Evolutionary conservation across 2,329 filamentous ascomycete species (phyloP).

Genomic region (Lasiodiplodia sp.): DNA sequence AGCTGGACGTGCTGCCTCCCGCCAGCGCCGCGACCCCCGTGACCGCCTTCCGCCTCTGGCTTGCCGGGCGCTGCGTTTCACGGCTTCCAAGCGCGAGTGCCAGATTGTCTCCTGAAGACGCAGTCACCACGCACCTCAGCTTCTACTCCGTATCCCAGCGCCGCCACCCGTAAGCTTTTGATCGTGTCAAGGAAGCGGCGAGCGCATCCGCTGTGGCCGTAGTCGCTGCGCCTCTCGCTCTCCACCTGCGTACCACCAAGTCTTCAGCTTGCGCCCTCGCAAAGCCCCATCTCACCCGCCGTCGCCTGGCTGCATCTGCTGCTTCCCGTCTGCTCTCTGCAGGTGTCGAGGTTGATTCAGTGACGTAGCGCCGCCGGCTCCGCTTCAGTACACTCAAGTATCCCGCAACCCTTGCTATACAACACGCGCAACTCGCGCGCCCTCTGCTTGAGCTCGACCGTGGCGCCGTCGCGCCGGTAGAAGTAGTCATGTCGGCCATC

Average conservation of each 20-base stretch:
- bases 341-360: conserved; percentile 29
- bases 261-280: conserved; percentile 26
- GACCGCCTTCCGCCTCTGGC: conserved; percentile 28
- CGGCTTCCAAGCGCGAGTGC: conserved; percentile 27
- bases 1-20: conserved; percentile 21
- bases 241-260: conserved; percentile 25
- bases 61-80: conserved; percentile 28
- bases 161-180: conserved; percentile 23
- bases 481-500: conserved; percentile 70
- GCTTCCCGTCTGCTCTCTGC: conserved; percentile 21
- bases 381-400: conserved; percentile 16
- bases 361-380: conserved; percentile 30
- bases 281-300: conserved; percentile 21
- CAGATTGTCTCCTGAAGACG: conserved; percentile 28
- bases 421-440: conserved; percentile 9
- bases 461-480: conserved; percentile 26
- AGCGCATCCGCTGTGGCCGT: conserved; percentile 9
- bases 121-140: conserved; percentile 17
- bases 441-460: conserved; percentile 21
- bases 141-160: conserved; percentile 12
- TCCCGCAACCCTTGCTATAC: conserved; percentile 22
- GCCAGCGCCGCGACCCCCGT: conserved; percentile 14
- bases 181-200: conserved; percentile 28
- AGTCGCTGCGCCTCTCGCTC: conserved; percentile 21
- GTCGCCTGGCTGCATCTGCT: conserved; percentile 17